Base-by-base conservation (phyloP, 495 filamentous ascomycete species). In the Cercophora scortea region DNA sequence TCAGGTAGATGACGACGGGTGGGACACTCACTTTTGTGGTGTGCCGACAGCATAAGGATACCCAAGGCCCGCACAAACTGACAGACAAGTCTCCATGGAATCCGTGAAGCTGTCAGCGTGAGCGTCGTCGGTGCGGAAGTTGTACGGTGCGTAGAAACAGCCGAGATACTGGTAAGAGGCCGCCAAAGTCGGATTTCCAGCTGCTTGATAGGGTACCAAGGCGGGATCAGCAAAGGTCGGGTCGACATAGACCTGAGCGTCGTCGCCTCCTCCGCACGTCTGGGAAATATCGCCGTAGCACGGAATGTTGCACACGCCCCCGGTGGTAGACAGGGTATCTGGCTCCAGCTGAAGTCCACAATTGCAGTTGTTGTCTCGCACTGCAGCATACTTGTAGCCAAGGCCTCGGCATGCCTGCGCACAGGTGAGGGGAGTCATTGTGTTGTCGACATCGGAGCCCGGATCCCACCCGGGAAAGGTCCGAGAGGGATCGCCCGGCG, bases 311-410 rank as follows among this genome's bases (percentile, higher is more conserved):
- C 55, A 63, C 15, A 32, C 32, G 13, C 45, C 41, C 16, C 40
- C 9, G 6, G n/a, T 16, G 0, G 42, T 11, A 17, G n/a, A 1
- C 11, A 53, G 48, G 0, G 18, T 47, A 5, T 13, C 12, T 8
- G 61, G 58, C 25, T 25, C 25, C 12, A 61, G 42, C 55, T 54
- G 55, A 7, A 54, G 57, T 13, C 57, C 59, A 51, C 61, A 67
- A 40, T 38, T 42, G 51, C 59, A 64, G 10, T 32, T n/a, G 42
- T 60, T 59, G 41, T 57, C 39, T 12, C 42, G 45, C 32, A 65
- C 18, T 18, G 56, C 47, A 12, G 64, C 12, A 32, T 51, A 67
- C 42, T 61, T 63, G 52, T 53, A 67, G 32, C 65, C 65, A 25
- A 51, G 55, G 6, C 49, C 58, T 36, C 64, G 51, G 52, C 65